phyloP scores from a whole-genome alignment of 495 filamentous ascomycete genomes.

The Neurospora sp. region DNA sequence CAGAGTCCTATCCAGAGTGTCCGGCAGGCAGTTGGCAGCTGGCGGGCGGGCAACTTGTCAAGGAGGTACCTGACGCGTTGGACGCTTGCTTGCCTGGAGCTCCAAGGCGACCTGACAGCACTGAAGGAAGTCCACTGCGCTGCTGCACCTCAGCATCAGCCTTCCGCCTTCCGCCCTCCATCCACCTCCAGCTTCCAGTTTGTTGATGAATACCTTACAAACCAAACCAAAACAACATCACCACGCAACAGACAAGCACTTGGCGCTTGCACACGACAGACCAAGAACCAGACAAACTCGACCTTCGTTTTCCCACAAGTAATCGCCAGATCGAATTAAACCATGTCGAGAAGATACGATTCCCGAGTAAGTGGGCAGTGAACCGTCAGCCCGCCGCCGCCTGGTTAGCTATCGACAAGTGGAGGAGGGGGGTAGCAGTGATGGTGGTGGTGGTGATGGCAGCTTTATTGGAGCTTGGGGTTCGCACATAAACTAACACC shows the following conservation, averaged over 20 bases:
- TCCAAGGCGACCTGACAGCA: constrained; percentile 5
- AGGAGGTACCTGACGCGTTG: constrained; percentile 26
- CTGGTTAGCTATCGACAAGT: neutral
- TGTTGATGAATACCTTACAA: neutral
- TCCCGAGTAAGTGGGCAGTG: constrained; percentile 60
- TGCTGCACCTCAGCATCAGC: constrained; percentile 4
- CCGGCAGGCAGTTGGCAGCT: neutral
- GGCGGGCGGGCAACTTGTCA: neutral
- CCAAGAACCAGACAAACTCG: neutral
- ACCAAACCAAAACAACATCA: neutral
- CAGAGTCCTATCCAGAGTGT: neutral
- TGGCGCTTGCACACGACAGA: neutral
- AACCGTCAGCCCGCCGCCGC: neutral
- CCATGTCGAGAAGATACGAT: constrained; percentile 97
- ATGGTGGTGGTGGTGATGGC: neutral
- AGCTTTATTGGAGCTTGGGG: constrained; percentile 2
- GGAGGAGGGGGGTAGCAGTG: neutral
- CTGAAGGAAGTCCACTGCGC: neutral
- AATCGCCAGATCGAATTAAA: constrained; percentile 2
- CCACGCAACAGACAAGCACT: neutral
- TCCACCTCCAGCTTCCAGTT: neutral
- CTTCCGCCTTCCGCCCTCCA: constrained; percentile 4
- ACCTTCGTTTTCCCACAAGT: neutral
- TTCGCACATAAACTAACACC: constrained; percentile 28
- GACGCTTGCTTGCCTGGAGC: constrained; percentile 30